A percentile compares a stretch with the other conserved stretches of the same genome.
These are phyloP conservation scores for Hyphopichia burtonii DNA, from an alignment of 1,139 yeast genomes.

Conservation along the genomic window DNA sequence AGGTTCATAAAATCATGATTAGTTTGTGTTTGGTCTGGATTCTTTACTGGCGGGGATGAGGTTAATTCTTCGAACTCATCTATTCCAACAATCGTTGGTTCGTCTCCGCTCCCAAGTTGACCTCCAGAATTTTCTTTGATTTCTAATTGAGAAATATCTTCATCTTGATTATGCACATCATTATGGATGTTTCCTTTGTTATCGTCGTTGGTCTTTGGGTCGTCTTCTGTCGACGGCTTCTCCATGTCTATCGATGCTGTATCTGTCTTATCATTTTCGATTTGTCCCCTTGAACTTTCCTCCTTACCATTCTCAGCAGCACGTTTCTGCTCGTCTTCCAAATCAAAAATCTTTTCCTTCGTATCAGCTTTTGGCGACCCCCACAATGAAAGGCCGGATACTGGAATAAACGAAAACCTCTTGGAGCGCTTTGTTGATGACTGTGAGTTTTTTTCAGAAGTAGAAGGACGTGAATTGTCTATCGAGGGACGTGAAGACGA, in stretches of 20 bases:
- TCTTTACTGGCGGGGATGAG: slow-evolving; percentile 9
- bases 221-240: too few species aligned
- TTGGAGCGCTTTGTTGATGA: slow-evolving; percentile 7
- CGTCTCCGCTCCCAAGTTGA: background rate
- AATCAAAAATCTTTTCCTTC: background rate
- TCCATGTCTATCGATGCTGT: background rate
- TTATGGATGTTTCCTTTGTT: background rate
- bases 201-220: too few species aligned
- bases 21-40: slow-evolving; percentile 1
- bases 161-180: background rate
- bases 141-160: too few species aligned
- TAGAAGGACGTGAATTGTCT: background rate
- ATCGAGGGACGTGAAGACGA: slow-evolving; percentile 1
- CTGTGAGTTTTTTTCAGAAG: background rate
- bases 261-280: background rate
- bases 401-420: slow-evolving; percentile 20
- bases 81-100: slow-evolving; percentile 6
- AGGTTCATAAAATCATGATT: slow-evolving; percentile 5
- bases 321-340: slow-evolving; percentile 2
- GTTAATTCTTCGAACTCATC: slow-evolving; percentile 21
- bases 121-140: too few species aligned
- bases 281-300: too few species aligned
- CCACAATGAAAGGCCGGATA: slow-evolving; percentile 6
- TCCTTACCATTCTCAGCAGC: background rate
- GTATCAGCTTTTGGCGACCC: background rate